Conservation (phyloP, 805 yeast species). For the Maudiozyma turicensis region DNA sequence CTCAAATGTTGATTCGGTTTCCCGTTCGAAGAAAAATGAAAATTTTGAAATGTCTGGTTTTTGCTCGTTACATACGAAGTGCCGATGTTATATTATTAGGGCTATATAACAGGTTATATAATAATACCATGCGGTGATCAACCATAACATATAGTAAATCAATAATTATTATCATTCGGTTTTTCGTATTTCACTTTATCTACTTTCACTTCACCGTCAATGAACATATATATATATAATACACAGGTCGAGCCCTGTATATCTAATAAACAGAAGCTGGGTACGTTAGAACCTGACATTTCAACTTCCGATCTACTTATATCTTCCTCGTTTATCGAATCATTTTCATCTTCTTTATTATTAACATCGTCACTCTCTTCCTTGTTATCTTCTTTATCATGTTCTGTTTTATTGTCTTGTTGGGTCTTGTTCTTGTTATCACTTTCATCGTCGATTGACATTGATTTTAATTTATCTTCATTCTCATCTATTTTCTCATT, state of each 20-base stretch:
- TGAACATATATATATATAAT: slow-evolving; percentile 72
- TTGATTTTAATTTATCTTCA: not conserved
- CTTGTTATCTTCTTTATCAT: slow-evolving; percentile 2
- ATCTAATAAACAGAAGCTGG: slow-evolving; percentile 84
- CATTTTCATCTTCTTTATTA: slow-evolving; percentile 1
- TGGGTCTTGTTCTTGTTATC: not conserved
- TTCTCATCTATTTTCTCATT: not conserved
- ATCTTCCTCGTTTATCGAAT: slow-evolving; percentile 12
- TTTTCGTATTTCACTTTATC: slow-evolving; percentile 72
- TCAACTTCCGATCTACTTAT: slow-evolving; percentile 16
- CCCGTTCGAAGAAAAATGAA: not conserved
- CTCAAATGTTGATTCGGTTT: not conserved
- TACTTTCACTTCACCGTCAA: slow-evolving; percentile 78
- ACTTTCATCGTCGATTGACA: not conserved
- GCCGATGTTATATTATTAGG: not conserved
- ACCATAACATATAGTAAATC: not conserved
- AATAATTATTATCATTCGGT: slow-evolving; percentile 11
- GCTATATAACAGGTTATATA: not conserved
- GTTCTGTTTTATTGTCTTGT: not conserved
- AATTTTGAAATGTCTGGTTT: not conserved
- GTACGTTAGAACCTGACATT: slow-evolving; percentile 37
- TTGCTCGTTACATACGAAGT: not conserved
- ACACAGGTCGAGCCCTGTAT: slow-evolving; percentile 73
- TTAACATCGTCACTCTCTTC: slow-evolving; percentile 1
- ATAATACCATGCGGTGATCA: not conserved